Conservation (phyloP, 192 early-diverging fungal genomes). For the Phlyctochytrium bullatum region DNA sequence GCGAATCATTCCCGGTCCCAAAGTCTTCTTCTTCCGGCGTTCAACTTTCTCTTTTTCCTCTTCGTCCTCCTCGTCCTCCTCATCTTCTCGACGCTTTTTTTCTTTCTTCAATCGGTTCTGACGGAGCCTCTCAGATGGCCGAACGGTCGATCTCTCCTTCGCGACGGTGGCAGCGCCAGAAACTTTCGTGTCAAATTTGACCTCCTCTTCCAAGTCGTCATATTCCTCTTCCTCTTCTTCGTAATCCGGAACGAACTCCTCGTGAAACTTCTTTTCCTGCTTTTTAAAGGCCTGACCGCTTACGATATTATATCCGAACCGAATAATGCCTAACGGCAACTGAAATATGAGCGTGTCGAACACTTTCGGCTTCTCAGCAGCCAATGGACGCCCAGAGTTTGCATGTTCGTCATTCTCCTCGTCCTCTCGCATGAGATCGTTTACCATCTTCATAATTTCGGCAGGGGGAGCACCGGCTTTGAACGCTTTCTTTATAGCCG, state of each 20-base stretch:
- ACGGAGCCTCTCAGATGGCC: slow-evolving; percentile 6
- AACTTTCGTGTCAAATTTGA: background rate
- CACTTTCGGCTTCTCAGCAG: slow-evolving; percentile 5
- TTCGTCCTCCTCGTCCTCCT: slow-evolving; percentile 3
- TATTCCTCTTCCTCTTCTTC: slow-evolving; percentile 10
- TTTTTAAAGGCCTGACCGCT: background rate
- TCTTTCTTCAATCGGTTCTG: slow-evolving; percentile 1
- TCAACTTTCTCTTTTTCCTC: slow-evolving; percentile 5
- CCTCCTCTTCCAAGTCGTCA: slow-evolving; percentile 5
- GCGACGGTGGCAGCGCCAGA: background rate
- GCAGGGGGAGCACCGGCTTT: slow-evolving; percentile 19
- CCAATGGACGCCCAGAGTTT: background rate
- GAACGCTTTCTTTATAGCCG: slow-evolving; percentile 23
- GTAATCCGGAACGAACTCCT: slow-evolving; percentile 4
- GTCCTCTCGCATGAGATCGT: slow-evolving; percentile 1
- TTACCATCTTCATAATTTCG: slow-evolving; percentile 25
- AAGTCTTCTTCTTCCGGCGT: slow-evolving; percentile 12
- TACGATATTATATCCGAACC: background rate
- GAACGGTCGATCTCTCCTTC: background rate
- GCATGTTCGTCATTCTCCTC: slow-evolving; percentile 9
- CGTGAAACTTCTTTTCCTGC: background rate
- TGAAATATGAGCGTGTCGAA: slow-evolving; percentile 26
- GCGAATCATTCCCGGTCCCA: background rate
- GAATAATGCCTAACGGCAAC: slow-evolving; percentile 9
- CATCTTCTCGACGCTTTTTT: slow-evolving; percentile 9